Base-by-base conservation (phyloP, 163 green algal species). In the Scenedesmus sp. region DNA sequence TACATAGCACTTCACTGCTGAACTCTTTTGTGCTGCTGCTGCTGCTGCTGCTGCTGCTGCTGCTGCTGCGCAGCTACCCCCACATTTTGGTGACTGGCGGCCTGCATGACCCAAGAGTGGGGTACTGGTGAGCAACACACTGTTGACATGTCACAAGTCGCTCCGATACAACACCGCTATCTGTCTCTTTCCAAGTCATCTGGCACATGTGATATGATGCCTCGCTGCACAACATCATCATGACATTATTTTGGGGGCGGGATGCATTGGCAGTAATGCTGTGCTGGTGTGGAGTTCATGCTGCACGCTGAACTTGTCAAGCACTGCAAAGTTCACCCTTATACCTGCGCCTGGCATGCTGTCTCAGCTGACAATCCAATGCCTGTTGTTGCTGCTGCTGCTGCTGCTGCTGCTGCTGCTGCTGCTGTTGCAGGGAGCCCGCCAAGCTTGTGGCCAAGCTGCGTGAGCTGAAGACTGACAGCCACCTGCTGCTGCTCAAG, bases 71-170 rank as follows among this genome's bases (percentile, higher is more conserved):
- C 93, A 94, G 88, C 0, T 99, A 99, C 92, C 98, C 98, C 9
- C 92, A 99, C 93, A 96, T 99, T 55, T 94, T 99, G 15, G 97
- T 99, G 57, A 99, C 97, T 4, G 96, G 96, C 0, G 98, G 97
- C 1, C 94, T 99, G 84, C 96, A 99, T 92, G 98, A 99, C 94
- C 97, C 97, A 0, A 95, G 98, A 10, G 98, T 99, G 1, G 95
- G 95, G 76, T 94, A 89, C 73, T 95, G 90, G 92, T 90, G 92
- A 81, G 88, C 67, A 23, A 46, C 23, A 46, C 34, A 46, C 34
- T 20, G 18, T 20, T 54, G 20, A 16, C 16, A 54, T 87, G 54
- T 15, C 13, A 60, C 77, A 26, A 9, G 77, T n/a, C 2, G 46
- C 15, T 55, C 26, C 5, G 76, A 4, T 12, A 26, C 70, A n/a